Evolutionary conservation across 306 rosid genomes (phyloP).

Genomic region (Pterocarpus santalinus): DNA sequence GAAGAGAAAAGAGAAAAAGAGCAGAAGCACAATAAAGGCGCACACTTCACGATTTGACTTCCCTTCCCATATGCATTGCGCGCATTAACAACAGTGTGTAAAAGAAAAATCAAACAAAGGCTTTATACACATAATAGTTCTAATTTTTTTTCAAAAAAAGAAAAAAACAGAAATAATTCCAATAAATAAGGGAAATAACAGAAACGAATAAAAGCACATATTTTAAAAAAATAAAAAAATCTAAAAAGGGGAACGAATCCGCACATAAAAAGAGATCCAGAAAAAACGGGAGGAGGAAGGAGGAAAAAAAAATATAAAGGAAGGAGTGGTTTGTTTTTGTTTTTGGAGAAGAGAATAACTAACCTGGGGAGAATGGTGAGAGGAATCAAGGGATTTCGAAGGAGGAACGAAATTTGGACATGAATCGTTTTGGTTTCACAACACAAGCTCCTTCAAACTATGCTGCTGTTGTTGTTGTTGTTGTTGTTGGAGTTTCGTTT

Average conservation of each 20-base stretch:
- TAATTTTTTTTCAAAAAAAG: background rate
- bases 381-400: constrained; percentile 28
- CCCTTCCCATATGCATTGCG: constrained; percentile 58
- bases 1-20: background rate
- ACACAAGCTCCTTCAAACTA: background rate
- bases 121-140: background rate
- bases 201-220: constrained; percentile 40
- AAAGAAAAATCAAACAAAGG: constrained; percentile 32
- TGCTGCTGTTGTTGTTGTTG: background rate
- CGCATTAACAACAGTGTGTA: constrained; percentile 40
- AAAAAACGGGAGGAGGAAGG: background rate
- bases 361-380: background rate
- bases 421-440: constrained; percentile 4
- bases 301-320: background rate
- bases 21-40: constrained; percentile 31
- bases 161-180: background rate
- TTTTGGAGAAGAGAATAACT: background rate
- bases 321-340: background rate
- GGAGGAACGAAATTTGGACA: background rate
- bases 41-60: constrained; percentile 41
- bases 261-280: constrained; percentile 16
- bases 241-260: constrained; percentile 59
- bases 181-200: constrained; percentile 30
- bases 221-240: background rate
- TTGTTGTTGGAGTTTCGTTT: constrained; percentile 6